Conservation (phyloP, 1,139 yeast species). For the Magnusiomyces suaveolens region DNA sequence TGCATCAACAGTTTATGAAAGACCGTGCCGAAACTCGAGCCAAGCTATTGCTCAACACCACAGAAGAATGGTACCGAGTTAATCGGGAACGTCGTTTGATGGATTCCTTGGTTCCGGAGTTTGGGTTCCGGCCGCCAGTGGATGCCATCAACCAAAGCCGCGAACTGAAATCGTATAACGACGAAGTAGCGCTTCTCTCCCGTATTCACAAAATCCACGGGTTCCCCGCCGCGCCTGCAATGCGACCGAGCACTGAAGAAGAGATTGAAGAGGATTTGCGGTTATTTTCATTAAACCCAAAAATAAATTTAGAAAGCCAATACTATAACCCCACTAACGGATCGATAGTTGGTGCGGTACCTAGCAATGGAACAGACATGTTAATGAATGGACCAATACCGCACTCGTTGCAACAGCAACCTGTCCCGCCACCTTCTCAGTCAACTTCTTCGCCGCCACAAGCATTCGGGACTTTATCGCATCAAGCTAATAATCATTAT, state of each 20-base stretch:
- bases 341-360: too few species aligned
- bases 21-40: slow-evolving; percentile 59
- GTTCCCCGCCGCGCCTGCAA: slow-evolving; percentile 50
- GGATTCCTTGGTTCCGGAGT: slow-evolving; percentile 59
- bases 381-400: too few species aligned
- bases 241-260: slow-evolving; percentile 38
- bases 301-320: too few species aligned
- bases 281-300: too few species aligned
- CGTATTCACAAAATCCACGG: slow-evolving; percentile 53
- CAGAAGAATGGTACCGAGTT: slow-evolving; percentile 85
- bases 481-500: not conserved
- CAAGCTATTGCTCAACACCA: slow-evolving; percentile 59
- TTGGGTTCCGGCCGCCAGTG: slow-evolving; percentile 30
- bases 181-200: slow-evolving; percentile 48
- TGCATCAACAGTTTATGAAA: slow-evolving; percentile 77
- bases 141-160: slow-evolving; percentile 38
- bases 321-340: too few species aligned
- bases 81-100: slow-evolving; percentile 79
- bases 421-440: too few species aligned
- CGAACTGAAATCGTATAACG: slow-evolving; percentile 45
- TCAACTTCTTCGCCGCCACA: too few species aligned
- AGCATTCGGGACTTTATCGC: too few species aligned
- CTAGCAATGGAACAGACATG: too few species aligned
- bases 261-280: slow-evolving; percentile 26
- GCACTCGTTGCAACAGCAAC: too few species aligned